phyloP scores from a whole-genome alignment of 2,329 filamentous ascomycete genomes.

The Blastomyces parvus region DNA sequence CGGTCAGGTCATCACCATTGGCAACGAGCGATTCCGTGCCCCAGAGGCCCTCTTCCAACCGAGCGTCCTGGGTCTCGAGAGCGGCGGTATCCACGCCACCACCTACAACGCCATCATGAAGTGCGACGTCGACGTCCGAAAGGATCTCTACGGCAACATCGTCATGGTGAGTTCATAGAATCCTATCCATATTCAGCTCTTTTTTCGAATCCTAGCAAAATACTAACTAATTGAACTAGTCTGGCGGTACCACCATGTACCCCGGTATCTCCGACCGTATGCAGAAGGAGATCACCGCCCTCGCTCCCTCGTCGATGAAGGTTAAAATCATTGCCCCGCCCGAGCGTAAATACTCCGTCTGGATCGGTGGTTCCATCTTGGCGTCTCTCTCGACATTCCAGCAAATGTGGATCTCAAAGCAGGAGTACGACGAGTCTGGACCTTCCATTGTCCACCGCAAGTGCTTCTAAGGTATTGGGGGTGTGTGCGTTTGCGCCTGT shows the following conservation, averaged over 20 bases:
- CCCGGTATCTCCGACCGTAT: slow-evolving; percentile 99
- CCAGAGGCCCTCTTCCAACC: slow-evolving; percentile 99
- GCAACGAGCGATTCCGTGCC: slow-evolving; percentile 99
- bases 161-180: slow-evolving; percentile 73
- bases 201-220: slow-evolving; percentile 5
- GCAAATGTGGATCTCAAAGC: slow-evolving; percentile 99
- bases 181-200: background rate
- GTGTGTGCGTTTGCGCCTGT: background rate
- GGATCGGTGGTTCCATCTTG: slow-evolving; percentile 99
- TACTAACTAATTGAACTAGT: slow-evolving; percentile 46
- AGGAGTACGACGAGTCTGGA: slow-evolving; percentile 99
- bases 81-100: slow-evolving; percentile 97
- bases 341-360: slow-evolving; percentile 99
- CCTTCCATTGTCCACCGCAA: slow-evolving; percentile 99
- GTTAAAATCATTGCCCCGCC: slow-evolving; percentile 99
- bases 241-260: slow-evolving; percentile 99
- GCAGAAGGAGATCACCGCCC: slow-evolving; percentile 99
- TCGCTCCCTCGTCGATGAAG: slow-evolving; percentile 99
- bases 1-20: slow-evolving; percentile 99
- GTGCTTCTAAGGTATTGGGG: slow-evolving; percentile 87
- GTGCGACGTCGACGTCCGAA: slow-evolving; percentile 99
- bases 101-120: slow-evolving; percentile 99
- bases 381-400: slow-evolving; percentile 99
- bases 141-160: slow-evolving; percentile 99
- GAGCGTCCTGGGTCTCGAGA: slow-evolving; percentile 94